These are phyloP conservation scores for Hypoxylon sp. DNA, from an alignment of 2,329 filamentous ascomycete species.

Conservation along the genomic window DNA sequence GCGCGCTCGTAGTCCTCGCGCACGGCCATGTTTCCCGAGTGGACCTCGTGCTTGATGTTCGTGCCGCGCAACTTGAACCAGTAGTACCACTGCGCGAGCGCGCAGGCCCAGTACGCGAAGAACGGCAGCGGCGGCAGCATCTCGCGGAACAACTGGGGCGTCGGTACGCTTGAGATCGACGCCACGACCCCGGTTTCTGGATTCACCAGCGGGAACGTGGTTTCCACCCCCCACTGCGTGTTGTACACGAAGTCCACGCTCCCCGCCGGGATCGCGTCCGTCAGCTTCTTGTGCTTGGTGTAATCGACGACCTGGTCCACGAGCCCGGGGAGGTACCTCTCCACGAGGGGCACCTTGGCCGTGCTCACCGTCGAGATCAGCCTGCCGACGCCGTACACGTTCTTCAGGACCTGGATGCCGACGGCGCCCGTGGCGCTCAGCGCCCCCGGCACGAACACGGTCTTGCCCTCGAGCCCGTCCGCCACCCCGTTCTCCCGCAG, in stretches of 20 bases:
- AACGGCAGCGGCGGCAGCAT: constrained; percentile 53
- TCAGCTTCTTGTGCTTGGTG: constrained; percentile 54
- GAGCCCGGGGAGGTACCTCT: constrained; percentile 56
- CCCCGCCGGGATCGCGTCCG: constrained; percentile 54
- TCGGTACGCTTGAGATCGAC: constrained; percentile 57
- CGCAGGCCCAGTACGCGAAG: constrained; percentile 55
- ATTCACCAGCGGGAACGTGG: constrained; percentile 57
- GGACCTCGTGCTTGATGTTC: constrained; percentile 57
- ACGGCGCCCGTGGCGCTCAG: constrained; percentile 62
- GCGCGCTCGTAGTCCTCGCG: constrained; percentile 59
- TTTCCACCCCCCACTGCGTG: constrained; percentile 58
- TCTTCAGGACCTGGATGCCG: constrained; percentile 63
- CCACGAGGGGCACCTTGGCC: constrained; percentile 61
- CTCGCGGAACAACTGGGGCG: constrained; percentile 47
- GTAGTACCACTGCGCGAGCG: constrained; percentile 57
- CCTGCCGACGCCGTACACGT: constrained; percentile 60
- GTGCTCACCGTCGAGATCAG: constrained; percentile 67
- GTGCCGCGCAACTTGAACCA: constrained; percentile 59
- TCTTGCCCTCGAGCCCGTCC: constrained; percentile 61
- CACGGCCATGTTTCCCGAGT: constrained; percentile 59
- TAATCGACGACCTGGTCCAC: constrained; percentile 67
- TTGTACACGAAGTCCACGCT: constrained; percentile 65
- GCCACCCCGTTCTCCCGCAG: constrained; percentile 48
- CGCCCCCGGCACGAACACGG: constrained; percentile 64
- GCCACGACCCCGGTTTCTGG: constrained; percentile 55